Base-by-base conservation (phyloP, 805 yeast species). In the Wickerhamiella kazuoi region DNA sequence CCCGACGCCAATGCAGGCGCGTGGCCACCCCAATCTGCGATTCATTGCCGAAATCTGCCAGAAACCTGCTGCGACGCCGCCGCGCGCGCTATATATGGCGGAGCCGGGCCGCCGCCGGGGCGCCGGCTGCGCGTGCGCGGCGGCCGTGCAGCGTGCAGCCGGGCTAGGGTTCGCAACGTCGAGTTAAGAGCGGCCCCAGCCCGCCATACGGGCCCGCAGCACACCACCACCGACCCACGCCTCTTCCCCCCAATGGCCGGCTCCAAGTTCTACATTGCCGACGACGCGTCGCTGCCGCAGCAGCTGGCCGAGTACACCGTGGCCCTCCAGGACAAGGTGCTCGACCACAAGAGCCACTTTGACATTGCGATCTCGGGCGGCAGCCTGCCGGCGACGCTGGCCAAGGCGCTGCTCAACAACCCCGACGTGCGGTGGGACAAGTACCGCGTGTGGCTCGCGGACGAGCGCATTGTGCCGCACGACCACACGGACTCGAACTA, bases 361-460 rank as follows among this genome's bases (percentile, higher is more conserved):
- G 72, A 70, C 47, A 65, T 86, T 44, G 95, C 94, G 11, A 69
- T 86, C 36, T 77, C 90, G 42, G 97, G 97, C 32, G 97, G 97
- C 1, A 81, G 94, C 8, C 67, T 84, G 50, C 82, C 86, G 21
- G 76, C 78, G 49, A 82, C 76, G 2, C 65, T 77, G 53, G 51
- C 61, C 43, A 63, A 66, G 35, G 87, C 83, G 3, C 65, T 84
- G 45, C 68, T 83, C 40, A 72, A 71, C 45, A 69, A 80, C 54
- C 30, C 46, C 20, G 57, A 42, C 31, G 51, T 57, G 33, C 41
- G 57, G 38, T 59, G 59, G 57, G 21, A 41, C 34, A 47, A 55
- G 43, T 59, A 62, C 62, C 72, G 72, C 43, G 75, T 86, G 11
- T 86, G 67, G 62, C 83, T 86, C 60, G 76, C 86, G 47, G 97